Evolutionary conservation across 2,329 filamentous ascomycete species (phyloP).

Genomic region (Pseudogymnoascus sp.): DNA sequence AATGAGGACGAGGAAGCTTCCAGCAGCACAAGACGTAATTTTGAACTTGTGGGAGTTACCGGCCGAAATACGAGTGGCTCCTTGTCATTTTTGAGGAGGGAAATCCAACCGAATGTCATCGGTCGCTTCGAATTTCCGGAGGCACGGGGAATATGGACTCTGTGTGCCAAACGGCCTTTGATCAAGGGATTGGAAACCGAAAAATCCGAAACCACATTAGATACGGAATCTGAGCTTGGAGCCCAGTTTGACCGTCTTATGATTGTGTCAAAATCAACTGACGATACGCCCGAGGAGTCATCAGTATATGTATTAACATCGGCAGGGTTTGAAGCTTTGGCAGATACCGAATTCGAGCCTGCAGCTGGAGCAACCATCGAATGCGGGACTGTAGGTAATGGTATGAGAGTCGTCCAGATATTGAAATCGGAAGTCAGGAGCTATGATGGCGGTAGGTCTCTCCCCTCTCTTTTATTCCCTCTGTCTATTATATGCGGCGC

Average conservation of each 20-base stretch:
- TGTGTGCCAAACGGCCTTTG: slow-evolving; percentile 62
- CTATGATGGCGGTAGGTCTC: slow-evolving; percentile 74
- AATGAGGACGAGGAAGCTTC: slow-evolving; percentile 41
- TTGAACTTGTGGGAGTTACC: slow-evolving; percentile 54
- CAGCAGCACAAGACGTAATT: slow-evolving; percentile 47
- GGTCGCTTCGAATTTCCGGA: slow-evolving; percentile 67
- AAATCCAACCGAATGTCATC: slow-evolving; percentile 67
- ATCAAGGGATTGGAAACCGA: slow-evolving; percentile 51
- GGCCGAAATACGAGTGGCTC: slow-evolving; percentile 62
- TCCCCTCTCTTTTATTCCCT: slow-evolving; percentile 18
- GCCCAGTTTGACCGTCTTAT: slow-evolving; percentile 71
- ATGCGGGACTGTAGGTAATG: slow-evolving; percentile 73
- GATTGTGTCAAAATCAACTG: slow-evolving; percentile 64
- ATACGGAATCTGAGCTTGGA: slow-evolving; percentile 48
- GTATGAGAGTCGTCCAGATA: slow-evolving; percentile 79
- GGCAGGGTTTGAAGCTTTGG: slow-evolving; percentile 66
- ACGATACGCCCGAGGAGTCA: slow-evolving; percentile 67
- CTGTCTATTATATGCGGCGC: slow-evolving; percentile 21
- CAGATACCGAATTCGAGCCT: slow-evolving; percentile 84
- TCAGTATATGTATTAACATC: slow-evolving; percentile 72
- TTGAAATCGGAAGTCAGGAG: slow-evolving; percentile 80
- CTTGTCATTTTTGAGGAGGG: slow-evolving; percentile 69
- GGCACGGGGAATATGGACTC: slow-evolving; percentile 74
- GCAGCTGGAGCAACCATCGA: slow-evolving; percentile 83
- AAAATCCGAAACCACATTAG: slow-evolving; percentile 41